Conservation (phyloP, 2,329 filamentous ascomycete species). For the Phialemoniopsis sp. region DNA sequence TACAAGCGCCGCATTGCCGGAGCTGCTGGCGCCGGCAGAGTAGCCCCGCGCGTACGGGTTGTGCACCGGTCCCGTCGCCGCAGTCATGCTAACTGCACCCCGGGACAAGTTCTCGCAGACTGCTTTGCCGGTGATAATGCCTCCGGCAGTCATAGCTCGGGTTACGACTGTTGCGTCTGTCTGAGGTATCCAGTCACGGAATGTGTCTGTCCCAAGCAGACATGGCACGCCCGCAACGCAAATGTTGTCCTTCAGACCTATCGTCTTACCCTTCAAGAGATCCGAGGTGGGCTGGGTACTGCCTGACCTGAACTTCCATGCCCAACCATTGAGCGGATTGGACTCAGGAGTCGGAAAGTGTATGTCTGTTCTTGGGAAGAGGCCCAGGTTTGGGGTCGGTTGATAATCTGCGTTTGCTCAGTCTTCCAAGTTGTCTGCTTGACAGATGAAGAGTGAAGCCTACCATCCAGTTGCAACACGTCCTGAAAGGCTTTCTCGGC, state of each 20-base stretch:
- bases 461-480: too few species aligned
- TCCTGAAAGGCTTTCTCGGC: too few species aligned
- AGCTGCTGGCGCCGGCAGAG: slow-evolving; percentile 41
- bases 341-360: slow-evolving; percentile 22
- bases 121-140: slow-evolving; percentile 33
- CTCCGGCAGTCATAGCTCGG: slow-evolving; percentile 34
- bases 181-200: slow-evolving; percentile 28
- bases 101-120: slow-evolving; percentile 43
- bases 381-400: slow-evolving; percentile 14
- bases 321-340: slow-evolving; percentile 35
- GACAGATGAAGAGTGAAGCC: too few species aligned
- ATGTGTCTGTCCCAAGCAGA: slow-evolving; percentile 34
- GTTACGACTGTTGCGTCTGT: slow-evolving; percentile 40
- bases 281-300: slow-evolving; percentile 18
- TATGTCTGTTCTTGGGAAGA: slow-evolving; percentile 15
- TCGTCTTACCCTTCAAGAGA: slow-evolving; percentile 31
- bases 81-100: slow-evolving; percentile 33
- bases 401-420: slow-evolving; percentile 27
- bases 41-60: slow-evolving; percentile 40
- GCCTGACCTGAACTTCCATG: slow-evolving; percentile 30
- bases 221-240: slow-evolving; percentile 36
- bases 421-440: too few species aligned
- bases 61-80: slow-evolving; percentile 38
- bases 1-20: slow-evolving; percentile 36
- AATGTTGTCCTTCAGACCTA: slow-evolving; percentile 44